phyloP scores from a whole-genome alignment of 352 stramenopile genomes.

The Phytophthora sansomeana region DNA sequence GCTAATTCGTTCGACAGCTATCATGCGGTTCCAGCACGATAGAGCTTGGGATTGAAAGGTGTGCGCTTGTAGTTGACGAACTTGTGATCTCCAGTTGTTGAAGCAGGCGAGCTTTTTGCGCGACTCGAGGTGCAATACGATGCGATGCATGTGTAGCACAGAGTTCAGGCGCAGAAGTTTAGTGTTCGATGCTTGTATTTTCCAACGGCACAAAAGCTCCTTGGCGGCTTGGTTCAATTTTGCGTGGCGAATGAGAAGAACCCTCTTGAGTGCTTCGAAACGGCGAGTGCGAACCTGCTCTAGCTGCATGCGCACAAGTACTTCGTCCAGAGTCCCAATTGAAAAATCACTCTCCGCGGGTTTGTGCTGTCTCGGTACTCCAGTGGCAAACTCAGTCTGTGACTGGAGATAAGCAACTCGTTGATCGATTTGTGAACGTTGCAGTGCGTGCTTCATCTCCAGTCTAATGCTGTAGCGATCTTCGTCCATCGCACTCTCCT shows the following conservation, averaged over 20 bases:
- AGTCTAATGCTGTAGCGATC: slow-evolving; percentile 73
- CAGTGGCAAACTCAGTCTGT: slow-evolving; percentile 29
- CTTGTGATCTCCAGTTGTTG: slow-evolving; percentile 51
- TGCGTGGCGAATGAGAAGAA: slow-evolving; percentile 60
- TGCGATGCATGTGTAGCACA: slow-evolving; percentile 54
- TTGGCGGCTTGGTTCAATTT: slow-evolving; percentile 43
- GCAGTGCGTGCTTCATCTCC: slow-evolving; percentile 67
- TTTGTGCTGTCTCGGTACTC: neutral
- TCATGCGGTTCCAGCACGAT: slow-evolving; percentile 73
- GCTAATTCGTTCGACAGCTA: slow-evolving; percentile 65
- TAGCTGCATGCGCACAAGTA: slow-evolving; percentile 70
- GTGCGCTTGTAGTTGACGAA: slow-evolving; percentile 45
- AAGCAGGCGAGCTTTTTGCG: slow-evolving; percentile 44
- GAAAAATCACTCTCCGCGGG: slow-evolving; percentile 46
- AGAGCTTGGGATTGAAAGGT: slow-evolving; percentile 53
- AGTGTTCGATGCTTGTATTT: slow-evolving; percentile 38
- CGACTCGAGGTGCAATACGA: slow-evolving; percentile 42
- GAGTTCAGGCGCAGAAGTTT: slow-evolving; percentile 40
- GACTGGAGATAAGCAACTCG: slow-evolving; percentile 57
- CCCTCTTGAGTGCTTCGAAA: slow-evolving; percentile 71
- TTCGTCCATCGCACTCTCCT: slow-evolving; percentile 60
- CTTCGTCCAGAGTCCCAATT: slow-evolving; percentile 63
- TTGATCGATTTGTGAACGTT: slow-evolving; percentile 72
- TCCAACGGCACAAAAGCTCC: slow-evolving; percentile 54
- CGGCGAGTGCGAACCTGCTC: slow-evolving; percentile 69